These are phyloP conservation scores for Mortierella claussenii DNA, from an alignment of 192 early-diverging fungal species.

Conservation along the genomic window DNA sequence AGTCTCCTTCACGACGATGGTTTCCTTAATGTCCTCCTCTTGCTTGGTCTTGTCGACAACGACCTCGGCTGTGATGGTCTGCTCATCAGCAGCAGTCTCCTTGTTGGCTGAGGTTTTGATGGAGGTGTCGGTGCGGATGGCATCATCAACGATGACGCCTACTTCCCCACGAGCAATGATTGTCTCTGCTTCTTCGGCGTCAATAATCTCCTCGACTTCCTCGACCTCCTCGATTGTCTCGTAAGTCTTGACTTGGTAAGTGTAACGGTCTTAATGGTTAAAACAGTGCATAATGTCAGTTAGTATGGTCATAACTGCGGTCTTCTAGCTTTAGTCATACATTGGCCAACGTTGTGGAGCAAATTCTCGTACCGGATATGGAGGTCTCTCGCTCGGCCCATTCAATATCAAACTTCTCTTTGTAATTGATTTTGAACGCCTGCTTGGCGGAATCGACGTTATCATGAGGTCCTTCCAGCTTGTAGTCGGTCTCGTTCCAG, in stretches of 20 bases:
- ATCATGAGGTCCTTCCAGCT: constrained; percentile 28
- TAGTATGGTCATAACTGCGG: background rate
- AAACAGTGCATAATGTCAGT: background rate
- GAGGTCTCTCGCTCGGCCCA: constrained; percentile 20
- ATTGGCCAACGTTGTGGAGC: no score
- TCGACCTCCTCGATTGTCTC: constrained; percentile 23
- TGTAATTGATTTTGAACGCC: constrained; percentile 24
- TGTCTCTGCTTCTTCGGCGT: constrained; percentile 6
- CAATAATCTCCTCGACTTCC: constrained; percentile 24
- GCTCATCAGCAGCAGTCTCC: background rate
- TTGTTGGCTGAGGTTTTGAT: no score
- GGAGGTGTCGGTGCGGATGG: background rate
- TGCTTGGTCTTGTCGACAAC: background rate
- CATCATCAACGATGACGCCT: background rate
- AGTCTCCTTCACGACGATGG: constrained; percentile 18
- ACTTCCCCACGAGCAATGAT: background rate
- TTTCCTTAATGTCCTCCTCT: constrained; percentile 19
- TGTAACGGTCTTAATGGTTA: constrained; percentile 8
- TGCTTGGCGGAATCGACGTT: constrained; percentile 25
- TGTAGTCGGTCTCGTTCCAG: constrained; percentile 26
- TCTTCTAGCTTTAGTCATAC: no score
- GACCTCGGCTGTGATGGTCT: background rate
- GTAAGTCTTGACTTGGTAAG: constrained; percentile 19
- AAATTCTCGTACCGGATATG: constrained; percentile 7
- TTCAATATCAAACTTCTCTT: constrained; percentile 21